A percentile compares a stretch with the other conserved stretches of the same genome.
Evolutionary conservation across 225 moss, liverwort and hornwort species (phyloP).

Genomic region (Thuidium tamariscinum): DNA sequence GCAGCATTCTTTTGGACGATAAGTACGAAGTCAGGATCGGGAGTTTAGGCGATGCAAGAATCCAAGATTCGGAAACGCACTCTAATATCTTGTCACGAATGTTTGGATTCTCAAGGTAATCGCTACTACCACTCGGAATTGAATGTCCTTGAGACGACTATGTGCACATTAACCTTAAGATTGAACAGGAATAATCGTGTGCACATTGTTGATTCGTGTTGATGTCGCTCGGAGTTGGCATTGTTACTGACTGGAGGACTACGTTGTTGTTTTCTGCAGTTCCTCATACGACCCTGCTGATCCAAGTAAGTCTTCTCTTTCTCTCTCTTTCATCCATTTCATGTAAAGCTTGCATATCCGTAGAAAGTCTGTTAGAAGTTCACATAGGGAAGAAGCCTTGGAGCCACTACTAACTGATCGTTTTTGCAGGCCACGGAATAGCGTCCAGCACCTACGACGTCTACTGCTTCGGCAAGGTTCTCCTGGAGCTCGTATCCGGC

Average conservation of each 20-base stretch:
- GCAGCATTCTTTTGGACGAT: conserved; percentile 86
- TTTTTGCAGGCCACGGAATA: conserved; percentile 41
- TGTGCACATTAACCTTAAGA: neutral
- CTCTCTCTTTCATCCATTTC: neutral
- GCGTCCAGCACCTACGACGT: conserved; percentile 77
- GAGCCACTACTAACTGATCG: neutral
- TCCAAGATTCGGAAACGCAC: conserved; percentile 73
- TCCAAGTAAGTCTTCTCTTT: conserved; percentile 41
- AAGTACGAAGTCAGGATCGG: conserved; percentile 92
- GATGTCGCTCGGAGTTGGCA: neutral
- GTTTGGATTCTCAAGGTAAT: conserved; percentile 64
- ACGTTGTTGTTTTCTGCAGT: conserved; percentile 5
- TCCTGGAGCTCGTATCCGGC: conserved; percentile 87
- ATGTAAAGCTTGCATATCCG: neutral
- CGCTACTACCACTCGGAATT: neutral
- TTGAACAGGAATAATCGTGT: neutral
- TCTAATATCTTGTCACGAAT: conserved; percentile 60
- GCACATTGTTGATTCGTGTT: neutral
- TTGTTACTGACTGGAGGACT: neutral
- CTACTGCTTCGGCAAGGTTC: conserved; percentile 89
- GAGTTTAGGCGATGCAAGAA: conserved; percentile 61
- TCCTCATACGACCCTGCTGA: conserved; percentile 74
- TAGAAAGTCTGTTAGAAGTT: neutral
- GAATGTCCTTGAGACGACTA: neutral
- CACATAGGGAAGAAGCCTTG: neutral